These are phyloP conservation scores for Phoenix dactylifera DNA, from an alignment of 176 grass and related monocot genomes.

Conservation along the genomic window DNA sequence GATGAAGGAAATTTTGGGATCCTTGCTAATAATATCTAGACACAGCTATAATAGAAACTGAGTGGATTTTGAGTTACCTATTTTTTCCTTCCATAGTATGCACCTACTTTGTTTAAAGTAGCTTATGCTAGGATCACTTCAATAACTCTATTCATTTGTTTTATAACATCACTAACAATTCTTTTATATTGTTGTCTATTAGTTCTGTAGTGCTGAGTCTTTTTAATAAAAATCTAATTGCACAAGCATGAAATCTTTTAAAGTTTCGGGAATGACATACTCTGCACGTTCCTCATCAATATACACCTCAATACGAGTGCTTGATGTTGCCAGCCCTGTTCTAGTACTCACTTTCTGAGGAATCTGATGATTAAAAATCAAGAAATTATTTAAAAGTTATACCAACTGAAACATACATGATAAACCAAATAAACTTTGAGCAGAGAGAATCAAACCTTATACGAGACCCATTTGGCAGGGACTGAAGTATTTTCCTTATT, in stretches of 20 bases:
- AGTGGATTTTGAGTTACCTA: too few relatives aligned
- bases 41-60: too few relatives aligned
- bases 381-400: neutral
- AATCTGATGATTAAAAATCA: slow-evolving; percentile 30
- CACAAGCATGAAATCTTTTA: neutral
- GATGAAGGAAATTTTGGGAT: too few relatives aligned
- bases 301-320: slow-evolving; percentile 51
- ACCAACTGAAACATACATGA: neutral
- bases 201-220: neutral
- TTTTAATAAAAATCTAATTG: neutral
- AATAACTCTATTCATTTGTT: too few relatives aligned
- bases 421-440: slow-evolving; percentile 1
- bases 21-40: too few relatives aligned
- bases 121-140: too few relatives aligned
- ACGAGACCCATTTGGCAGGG: slow-evolving; percentile 67
- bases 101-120: too few relatives aligned
- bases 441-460: slow-evolving; percentile 47
- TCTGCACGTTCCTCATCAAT: slow-evolving; percentile 54
- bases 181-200: too few relatives aligned
- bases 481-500: slow-evolving; percentile 86
- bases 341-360: slow-evolving; percentile 42
- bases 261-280: slow-evolving; percentile 36
- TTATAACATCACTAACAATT: too few relatives aligned
- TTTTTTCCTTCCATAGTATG: too few relatives aligned
- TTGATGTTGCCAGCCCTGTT: slow-evolving; percentile 26